Base-by-base conservation (phyloP, 768 basidiomycete species). In the Harrya chromipes region DNA sequence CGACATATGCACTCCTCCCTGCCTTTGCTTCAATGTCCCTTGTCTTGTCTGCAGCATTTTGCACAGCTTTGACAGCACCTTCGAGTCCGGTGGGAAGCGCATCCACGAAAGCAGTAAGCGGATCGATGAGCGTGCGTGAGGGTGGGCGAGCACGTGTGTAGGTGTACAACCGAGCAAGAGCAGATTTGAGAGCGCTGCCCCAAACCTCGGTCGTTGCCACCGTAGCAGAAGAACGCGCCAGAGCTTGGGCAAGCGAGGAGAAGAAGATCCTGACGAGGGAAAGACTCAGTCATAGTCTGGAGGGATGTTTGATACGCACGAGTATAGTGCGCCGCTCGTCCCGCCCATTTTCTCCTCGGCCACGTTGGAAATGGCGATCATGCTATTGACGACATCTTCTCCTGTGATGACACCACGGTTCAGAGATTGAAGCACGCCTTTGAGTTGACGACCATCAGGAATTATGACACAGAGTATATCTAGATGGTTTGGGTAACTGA, bases 41-140 rank as follows among this genome's bases (percentile, higher is more conserved):
- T 5, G 94, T 97, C 43, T 68, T 71, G 54, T 88, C 85, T 7
- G 92, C 86, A 2, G 88, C 91, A 6, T 74, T 68, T 13, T 68
- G 70, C 1, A 84, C 89, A 0, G 79, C 81, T 44, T 69, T 68
- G 35, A 86, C 82, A 0, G 91, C 87, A 3, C 62, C 66, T 0
- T 62, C 66, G 20, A 83, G 70, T 48, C 76, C 75, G 23, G 47
- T 47, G 19, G 66, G 58, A 38, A 61, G 49, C 11, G 54, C 58
- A 34, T 68, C 64, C 37, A 87, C 74, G 66, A 95, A 94, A 2
- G 89, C 87, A 34, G 81, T 76, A 19, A 97, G 77, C 8, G 94
- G 92, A 69, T 97, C 94, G n/a, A 97, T 79, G 31, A 97, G 82
- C 8, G 94, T 97, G 59, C 94, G 83, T 2, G 89, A 91, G 4